A percentile compares a stretch with the other conserved stretches of the same genome.
Conservation (phyloP, 2,329 filamentous ascomycete species). For the Aureobasidium sp. region DNA sequence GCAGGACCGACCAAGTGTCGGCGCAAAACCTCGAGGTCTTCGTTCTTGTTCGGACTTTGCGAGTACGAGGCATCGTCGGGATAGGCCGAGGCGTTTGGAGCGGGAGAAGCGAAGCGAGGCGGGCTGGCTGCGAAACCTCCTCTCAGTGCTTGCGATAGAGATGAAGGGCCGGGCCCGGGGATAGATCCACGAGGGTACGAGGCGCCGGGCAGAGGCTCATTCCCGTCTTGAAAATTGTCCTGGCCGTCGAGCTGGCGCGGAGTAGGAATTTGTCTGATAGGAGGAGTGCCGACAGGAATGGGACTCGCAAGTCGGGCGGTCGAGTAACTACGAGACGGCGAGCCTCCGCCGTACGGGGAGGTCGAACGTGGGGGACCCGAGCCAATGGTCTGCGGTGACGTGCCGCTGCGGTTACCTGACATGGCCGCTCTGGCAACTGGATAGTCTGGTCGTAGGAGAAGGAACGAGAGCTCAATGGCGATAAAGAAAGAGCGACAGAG, state of each 20-base stretch:
- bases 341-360: conserved; percentile 14
- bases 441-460: neutral
- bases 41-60: conserved; percentile 57
- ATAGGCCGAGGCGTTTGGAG: conserved; percentile 45
- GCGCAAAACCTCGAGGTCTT: conserved; percentile 87
- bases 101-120: conserved; percentile 55
- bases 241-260: conserved; percentile 39
- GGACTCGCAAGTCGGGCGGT: conserved; percentile 51
- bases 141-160: conserved; percentile 79
- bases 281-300: conserved; percentile 44
- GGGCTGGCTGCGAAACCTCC: conserved; percentile 65
- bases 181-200: conserved; percentile 45
- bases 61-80: conserved; percentile 42
- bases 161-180: conserved; percentile 76
- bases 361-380: conserved; percentile 1
- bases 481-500: neutral
- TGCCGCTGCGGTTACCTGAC: neutral
- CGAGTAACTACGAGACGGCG: conserved; percentile 27
- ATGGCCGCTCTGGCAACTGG: neutral
- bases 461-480: neutral
- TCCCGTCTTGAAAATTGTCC: conserved; percentile 25
- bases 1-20: conserved; percentile 76
- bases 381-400: conserved; percentile 9
- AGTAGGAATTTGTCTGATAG: conserved; percentile 45
- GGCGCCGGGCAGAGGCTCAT: conserved; percentile 57